Evolutionary conservation across 2,329 filamentous ascomycete genomes (phyloP), one percentile per base, ranked within the genome.

Genomic region (Pleurostoma richardsiae): DNA sequence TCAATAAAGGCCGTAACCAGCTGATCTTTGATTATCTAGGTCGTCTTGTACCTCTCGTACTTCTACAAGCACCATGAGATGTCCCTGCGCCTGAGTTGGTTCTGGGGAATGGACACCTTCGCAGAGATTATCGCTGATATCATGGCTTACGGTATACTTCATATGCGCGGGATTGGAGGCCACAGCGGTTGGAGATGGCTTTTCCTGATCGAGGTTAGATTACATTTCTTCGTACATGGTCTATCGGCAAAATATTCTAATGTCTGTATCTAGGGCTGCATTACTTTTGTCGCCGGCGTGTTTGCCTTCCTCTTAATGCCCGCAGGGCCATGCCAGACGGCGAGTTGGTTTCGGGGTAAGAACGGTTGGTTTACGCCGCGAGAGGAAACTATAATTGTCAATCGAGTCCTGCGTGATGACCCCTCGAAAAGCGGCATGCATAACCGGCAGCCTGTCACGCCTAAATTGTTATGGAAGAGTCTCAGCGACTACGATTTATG

Each of bases 381-480:
- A 11, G 80, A 84, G 52, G 76, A 82, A 48, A 67, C 67, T 27
- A 83, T 85, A 48, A 71, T 85, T 3, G 77, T 84, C 39, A 85
- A 83, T 52, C 69, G 83, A 1, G 61, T 73, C 6, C 54, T 74
- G 5, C 74, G 82, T 1, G 82, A 85, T 40, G 82, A 83, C 47
- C 80, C 80, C 0, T 72, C 69, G 40, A 81, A 80, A 56, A 74
- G 75, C 45, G 72, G 73, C 43, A 82, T 84, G 77, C 77, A 82
- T 56, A 83, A 83, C 51, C 72, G 80, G 4, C 66, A 82, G 57
- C 72, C 74, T 0, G 73, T 83, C 33, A 77, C 74, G 1, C 68
- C 66, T 0, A 63, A 59, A 4, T 61, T 71, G 2, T 68, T 82
- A 1, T 80, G 74, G 71, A 60, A 76, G 30, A 72, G 72, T 4